A percentile compares a stretch with the other conserved stretches of the same genome.
Evolutionary conservation across 2,329 filamentous ascomycete species (phyloP).

Genomic region (Penicillium verrucosum): DNA sequence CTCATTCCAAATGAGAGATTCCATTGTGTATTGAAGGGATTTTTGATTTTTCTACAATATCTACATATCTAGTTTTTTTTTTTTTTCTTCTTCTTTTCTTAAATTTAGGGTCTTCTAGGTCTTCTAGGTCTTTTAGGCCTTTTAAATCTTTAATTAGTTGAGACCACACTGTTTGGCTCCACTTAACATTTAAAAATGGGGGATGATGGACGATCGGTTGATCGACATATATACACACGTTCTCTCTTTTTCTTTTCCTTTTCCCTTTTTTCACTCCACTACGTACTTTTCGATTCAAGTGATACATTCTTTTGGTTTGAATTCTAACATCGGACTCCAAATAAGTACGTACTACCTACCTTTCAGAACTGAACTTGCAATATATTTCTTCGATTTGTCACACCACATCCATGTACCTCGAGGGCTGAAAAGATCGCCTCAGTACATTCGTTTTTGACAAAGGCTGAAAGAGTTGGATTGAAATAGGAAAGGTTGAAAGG

Average conservation of each 20-base stretch:
- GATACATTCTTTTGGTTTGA: constrained; percentile 8
- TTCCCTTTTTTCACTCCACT: not conserved
- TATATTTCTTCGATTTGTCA: not conserved
- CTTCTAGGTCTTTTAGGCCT: not conserved
- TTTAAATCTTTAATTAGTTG: not conserved
- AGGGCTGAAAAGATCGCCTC: not conserved
- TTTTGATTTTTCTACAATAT: not conserved
- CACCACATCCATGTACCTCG: constrained; percentile 7
- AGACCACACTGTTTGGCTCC: not conserved
- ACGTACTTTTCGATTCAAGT: not conserved
- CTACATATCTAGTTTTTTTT: not conserved
- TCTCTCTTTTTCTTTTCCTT: not conserved
- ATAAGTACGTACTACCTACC: not conserved
- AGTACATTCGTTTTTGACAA: not conserved
- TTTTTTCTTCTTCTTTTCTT: not conserved
- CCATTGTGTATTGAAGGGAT: not conserved
- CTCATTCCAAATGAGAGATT: not conserved
- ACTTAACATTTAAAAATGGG: not conserved
- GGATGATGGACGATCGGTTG: constrained; percentile 5
- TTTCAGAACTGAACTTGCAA: not conserved
- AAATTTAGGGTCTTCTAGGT: not conserved
- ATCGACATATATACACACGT: not conserved
- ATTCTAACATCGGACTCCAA: constrained; percentile 10
- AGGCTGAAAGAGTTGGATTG: not conserved
- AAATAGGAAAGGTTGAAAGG: not conserved